Evolutionary conservation across 805 yeast genomes (phyloP).

Genomic region (Ogataea methylovora): DNA sequence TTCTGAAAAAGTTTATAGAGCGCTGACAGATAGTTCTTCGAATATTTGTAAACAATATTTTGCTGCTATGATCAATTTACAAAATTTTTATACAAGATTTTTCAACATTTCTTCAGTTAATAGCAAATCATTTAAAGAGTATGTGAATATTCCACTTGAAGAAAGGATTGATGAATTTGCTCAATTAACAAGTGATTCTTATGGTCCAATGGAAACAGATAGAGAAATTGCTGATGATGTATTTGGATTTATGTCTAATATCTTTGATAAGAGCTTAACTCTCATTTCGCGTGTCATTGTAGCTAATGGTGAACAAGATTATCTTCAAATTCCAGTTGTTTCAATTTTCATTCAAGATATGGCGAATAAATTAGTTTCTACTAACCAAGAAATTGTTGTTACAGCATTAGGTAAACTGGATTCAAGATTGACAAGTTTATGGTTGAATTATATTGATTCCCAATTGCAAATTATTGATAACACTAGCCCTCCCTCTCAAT

Average conservation of each 20-base stretch:
- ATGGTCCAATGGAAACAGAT: conserved; percentile 18
- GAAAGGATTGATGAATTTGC: conserved; percentile 13
- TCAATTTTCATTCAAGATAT: conserved; percentile 34
- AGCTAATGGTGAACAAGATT: conserved; percentile 27
- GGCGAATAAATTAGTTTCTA: conserved; percentile 29
- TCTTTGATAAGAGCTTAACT: conserved; percentile 17
- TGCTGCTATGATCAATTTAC: conserved; percentile 28
- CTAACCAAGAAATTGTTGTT: conserved; percentile 59
- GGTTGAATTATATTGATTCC: conserved; percentile 53
- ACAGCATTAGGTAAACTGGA: conserved; percentile 41
- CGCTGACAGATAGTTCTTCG: background rate
- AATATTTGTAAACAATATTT: conserved; percentile 7
- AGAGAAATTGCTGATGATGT: conserved; percentile 22
- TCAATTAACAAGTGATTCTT: background rate
- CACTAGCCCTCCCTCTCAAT: conserved; percentile 6
- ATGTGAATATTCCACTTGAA: conserved; percentile 23
- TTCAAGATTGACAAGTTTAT: conserved; percentile 43
- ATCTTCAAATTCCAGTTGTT: conserved; percentile 35
- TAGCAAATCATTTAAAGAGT: conserved; percentile 32
- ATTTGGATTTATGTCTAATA: conserved; percentile 22
- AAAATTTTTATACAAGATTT: conserved; percentile 37
- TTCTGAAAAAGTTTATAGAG: background rate
- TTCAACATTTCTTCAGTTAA: conserved; percentile 36
- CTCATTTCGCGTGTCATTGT: conserved; percentile 27
- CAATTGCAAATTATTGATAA: conserved; percentile 42